Evolutionary conservation across 495 filamentous ascomycete genomes (phyloP).

Genomic region (Xylaria cubensis): DNA sequence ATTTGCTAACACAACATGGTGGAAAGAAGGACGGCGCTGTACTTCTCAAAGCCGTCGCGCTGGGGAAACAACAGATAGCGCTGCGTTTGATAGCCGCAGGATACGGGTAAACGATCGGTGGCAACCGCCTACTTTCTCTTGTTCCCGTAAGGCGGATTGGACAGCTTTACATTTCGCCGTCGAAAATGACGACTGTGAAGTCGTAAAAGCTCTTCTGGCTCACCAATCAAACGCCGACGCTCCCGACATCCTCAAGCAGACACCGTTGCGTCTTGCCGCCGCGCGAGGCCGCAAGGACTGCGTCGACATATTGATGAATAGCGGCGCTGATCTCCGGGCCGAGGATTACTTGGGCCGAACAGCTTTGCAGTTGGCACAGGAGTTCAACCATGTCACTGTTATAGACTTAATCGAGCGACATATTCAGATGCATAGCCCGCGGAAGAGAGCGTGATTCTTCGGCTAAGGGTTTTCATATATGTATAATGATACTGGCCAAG

Average conservation of each 20-base stretch:
- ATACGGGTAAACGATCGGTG: background rate
- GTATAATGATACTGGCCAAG: too few relatives aligned
- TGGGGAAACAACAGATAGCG: background rate
- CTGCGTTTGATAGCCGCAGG: background rate
- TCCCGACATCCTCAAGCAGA: background rate
- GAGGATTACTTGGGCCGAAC: background rate
- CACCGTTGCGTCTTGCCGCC: background rate
- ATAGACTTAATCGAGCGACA: background rate
- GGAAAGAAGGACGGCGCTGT: background rate
- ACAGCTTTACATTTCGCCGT: background rate
- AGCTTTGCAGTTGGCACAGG: background rate
- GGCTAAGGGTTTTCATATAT: too few relatives aligned
- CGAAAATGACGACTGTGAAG: background rate
- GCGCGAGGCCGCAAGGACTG: background rate
- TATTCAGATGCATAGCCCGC: background rate
- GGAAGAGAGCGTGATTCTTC: too few relatives aligned
- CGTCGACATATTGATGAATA: background rate
- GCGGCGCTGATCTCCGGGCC: background rate
- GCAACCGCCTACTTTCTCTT: too few relatives aligned
- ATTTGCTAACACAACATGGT: conserved; percentile 1
- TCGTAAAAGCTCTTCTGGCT: background rate
- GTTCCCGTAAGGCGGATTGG: too few relatives aligned
- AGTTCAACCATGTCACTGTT: too few relatives aligned
- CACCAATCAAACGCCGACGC: background rate
- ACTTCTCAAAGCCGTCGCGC: background rate